These are phyloP conservation scores for Brettanomyces nanus DNA, from an alignment of 805 yeast genomes.

Conservation along the genomic window DNA sequence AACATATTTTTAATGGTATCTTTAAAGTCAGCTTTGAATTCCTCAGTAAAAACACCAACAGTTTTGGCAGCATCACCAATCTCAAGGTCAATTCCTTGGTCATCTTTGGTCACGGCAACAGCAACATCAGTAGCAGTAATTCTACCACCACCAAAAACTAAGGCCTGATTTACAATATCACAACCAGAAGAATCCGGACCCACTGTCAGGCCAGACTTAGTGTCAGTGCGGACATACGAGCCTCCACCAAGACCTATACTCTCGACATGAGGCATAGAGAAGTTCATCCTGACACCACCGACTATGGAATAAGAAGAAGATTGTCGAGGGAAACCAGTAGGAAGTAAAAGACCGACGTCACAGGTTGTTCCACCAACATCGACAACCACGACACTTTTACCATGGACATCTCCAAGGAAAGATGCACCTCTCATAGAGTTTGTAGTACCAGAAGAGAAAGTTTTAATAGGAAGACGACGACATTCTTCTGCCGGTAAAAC, in stretches of 20 bases:
- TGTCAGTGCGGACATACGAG: slow-evolving; percentile 29
- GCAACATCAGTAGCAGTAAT: slow-evolving; percentile 37
- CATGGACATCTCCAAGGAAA: slow-evolving; percentile 27
- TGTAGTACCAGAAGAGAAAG: slow-evolving; percentile 43
- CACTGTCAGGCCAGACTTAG: slow-evolving; percentile 18
- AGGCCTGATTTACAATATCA: slow-evolving; percentile 28
- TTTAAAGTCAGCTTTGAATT: slow-evolving; percentile 3
- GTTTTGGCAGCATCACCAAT: slow-evolving; percentile 24
- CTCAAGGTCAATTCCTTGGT: slow-evolving; percentile 18
- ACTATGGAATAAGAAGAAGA: slow-evolving; percentile 33
- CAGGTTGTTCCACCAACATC: slow-evolving; percentile 47
- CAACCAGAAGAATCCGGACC: slow-evolving; percentile 44
- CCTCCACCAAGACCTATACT: slow-evolving; percentile 46
- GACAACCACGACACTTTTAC: slow-evolving; percentile 32
- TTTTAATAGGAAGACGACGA: slow-evolving; percentile 32
- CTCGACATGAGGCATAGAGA: slow-evolving; percentile 43
- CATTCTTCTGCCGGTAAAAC: slow-evolving; percentile 34
- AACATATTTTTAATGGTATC: slow-evolving; percentile 20
- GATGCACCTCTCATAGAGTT: slow-evolving; percentile 42
- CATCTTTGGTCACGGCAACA: slow-evolving; percentile 23
- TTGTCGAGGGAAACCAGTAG: slow-evolving; percentile 40
- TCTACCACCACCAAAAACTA: slow-evolving; percentile 35
- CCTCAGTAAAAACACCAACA: slow-evolving; percentile 18
- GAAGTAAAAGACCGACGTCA: slow-evolving; percentile 38
- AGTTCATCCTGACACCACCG: slow-evolving; percentile 42